Evolutionary conservation across 192 early-diverging fungal species (phyloP).

Genomic region (Helicostylum pulchrum): DNA sequence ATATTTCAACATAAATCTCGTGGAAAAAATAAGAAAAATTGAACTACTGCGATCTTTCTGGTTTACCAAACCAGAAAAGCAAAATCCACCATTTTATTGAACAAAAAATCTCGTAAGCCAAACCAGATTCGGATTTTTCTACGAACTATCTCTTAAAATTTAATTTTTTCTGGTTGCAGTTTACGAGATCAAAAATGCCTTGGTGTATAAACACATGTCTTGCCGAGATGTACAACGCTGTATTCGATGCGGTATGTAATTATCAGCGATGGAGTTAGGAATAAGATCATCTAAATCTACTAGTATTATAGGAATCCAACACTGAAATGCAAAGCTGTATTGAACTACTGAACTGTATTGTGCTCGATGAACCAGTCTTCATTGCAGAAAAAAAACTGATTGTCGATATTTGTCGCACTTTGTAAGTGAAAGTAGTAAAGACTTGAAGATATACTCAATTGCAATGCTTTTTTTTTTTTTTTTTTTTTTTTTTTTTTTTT

Average conservation of each 20-base stretch:
- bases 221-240: constrained; percentile 8
- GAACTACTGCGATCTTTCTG: no score
- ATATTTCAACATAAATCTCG: no score
- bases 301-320: constrained; percentile 16
- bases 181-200: no score
- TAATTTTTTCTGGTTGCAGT: no score
- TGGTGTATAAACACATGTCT: constrained; percentile 17
- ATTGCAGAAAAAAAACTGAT: constrained; percentile 11
- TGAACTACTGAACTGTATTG: constrained; percentile 9
- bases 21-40: no score
- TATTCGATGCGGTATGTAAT: constrained; percentile 18
- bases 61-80: no score
- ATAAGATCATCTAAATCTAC: constrained; percentile 15
- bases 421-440: constrained; percentile 19
- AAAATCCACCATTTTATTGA: no score
- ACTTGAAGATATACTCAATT: constrained; percentile 21
- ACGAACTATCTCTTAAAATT: no score
- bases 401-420: constrained; percentile 15
- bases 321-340: constrained; percentile 15
- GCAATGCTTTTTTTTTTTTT: constrained; percentile 15
- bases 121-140: no score
- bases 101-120: no score
- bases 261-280: constrained; percentile 13
- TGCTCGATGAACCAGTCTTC: constrained; percentile 4
- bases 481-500: no score